These are phyloP conservation scores for Leucoagaricus sp. DNA, from an alignment of 1,284 basidiomycete genomes.

Conservation along the genomic window DNA sequence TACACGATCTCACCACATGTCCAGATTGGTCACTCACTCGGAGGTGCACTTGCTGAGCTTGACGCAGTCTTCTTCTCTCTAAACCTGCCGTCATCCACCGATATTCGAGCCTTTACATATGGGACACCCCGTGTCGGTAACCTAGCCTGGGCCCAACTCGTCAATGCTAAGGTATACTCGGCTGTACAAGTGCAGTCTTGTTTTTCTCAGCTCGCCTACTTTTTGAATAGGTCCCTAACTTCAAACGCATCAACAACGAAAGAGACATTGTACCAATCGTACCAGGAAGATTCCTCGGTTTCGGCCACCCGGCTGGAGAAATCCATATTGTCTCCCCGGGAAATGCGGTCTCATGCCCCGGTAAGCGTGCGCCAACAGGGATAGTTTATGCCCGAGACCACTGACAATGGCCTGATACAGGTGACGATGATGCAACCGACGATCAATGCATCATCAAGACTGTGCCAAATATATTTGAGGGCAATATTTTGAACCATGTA, in stretches of 20 bases:
- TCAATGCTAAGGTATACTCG: constrained; percentile 28
- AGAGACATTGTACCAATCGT: constrained; percentile 49
- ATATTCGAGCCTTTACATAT: constrained; percentile 48
- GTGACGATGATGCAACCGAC: constrained; percentile 39
- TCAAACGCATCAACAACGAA: constrained; percentile 49
- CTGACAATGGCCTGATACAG: constrained; percentile 23
- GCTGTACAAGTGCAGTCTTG: background rate
- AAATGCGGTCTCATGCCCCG: constrained; percentile 41
- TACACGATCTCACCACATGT: background rate
- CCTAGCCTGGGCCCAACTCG: constrained; percentile 36
- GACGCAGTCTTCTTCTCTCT: constrained; percentile 51
- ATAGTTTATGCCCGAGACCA: background rate
- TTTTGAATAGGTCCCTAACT: constrained; percentile 36
- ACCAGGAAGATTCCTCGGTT: constrained; percentile 45
- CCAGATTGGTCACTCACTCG: constrained; percentile 57
- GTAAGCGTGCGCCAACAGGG: constrained; percentile 22
- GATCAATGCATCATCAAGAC: constrained; percentile 18
- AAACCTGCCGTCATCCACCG: constrained; percentile 42
- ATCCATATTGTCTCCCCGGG: constrained; percentile 39
- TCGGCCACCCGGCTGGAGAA: constrained; percentile 43
- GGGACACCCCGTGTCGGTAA: constrained; percentile 25
- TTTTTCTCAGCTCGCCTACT: background rate
- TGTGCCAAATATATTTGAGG: constrained; percentile 17
- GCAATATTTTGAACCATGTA: constrained; percentile 45
- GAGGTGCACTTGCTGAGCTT: constrained; percentile 56